phyloP scores from a whole-genome alignment of 2,329 filamentous ascomycete species.

The Gnomoniopsis smithogilvyi region DNA sequence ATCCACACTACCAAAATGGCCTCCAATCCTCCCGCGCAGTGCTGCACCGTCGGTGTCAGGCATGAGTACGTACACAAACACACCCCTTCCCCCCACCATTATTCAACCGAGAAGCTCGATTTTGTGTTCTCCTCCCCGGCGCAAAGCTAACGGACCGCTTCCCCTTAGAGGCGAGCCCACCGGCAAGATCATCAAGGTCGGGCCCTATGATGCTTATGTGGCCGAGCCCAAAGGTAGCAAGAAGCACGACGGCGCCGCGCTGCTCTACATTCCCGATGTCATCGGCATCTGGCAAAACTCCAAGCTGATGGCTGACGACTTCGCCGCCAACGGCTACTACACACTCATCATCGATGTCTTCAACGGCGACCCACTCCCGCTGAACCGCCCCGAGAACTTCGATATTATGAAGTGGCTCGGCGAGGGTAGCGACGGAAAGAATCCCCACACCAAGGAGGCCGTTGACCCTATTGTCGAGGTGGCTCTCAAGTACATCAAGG shows the following conservation, averaged over 20 bases:
- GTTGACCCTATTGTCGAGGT: slow-evolving; percentile 47
- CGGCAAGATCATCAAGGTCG: slow-evolving; percentile 45
- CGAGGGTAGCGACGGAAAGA: slow-evolving; percentile 45
- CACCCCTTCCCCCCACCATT: not conserved
- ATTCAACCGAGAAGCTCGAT: not conserved
- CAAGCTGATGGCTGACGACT: slow-evolving; percentile 70
- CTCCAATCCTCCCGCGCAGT: slow-evolving; percentile 48
- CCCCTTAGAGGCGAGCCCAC: slow-evolving; percentile 42
- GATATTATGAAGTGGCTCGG: slow-evolving; percentile 40
- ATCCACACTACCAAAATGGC: slow-evolving; percentile 38
- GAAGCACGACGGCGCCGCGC: slow-evolving; percentile 37
- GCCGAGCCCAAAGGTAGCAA: slow-evolving; percentile 41
- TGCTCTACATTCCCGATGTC: slow-evolving; percentile 48
- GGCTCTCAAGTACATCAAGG: slow-evolving; percentile 56
- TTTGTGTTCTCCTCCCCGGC: not conserved
- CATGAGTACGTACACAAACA: slow-evolving; percentile 54
- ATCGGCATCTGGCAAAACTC: slow-evolving; percentile 56
- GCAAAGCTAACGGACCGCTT: not conserved
- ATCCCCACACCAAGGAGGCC: slow-evolving; percentile 42
- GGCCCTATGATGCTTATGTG: slow-evolving; percentile 47
- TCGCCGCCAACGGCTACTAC: slow-evolving; percentile 69
- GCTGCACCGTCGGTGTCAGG: slow-evolving; percentile 50
- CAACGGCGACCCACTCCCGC: slow-evolving; percentile 58
- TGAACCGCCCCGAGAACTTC: slow-evolving; percentile 45
- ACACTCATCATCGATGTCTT: slow-evolving; percentile 69